phyloP scores from a whole-genome alignment of 148 eudicot species.

The Chenopodium berlandieri region DNA sequence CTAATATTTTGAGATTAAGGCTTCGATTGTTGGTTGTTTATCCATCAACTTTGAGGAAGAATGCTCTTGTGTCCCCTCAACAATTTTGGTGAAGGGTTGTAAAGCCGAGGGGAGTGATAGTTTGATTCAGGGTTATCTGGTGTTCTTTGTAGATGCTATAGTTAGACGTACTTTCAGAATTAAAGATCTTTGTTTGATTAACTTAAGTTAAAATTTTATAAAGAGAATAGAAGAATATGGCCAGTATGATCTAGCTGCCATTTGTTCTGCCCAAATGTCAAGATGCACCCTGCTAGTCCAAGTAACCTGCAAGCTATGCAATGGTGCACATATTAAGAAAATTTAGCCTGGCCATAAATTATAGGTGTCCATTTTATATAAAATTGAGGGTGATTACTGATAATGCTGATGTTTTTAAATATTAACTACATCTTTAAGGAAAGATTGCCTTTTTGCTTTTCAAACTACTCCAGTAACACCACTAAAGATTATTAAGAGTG shows the following conservation, averaged over 20 bases:
- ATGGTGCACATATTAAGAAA: not conserved
- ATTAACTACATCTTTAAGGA: not conserved
- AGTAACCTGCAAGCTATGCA: not conserved
- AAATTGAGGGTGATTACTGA: no score
- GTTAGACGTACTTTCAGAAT: not conserved
- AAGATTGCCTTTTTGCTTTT: not conserved
- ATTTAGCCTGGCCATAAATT: not conserved
- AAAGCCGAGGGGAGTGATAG: not conserved
- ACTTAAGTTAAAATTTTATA: no score
- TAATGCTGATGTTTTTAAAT: not conserved
- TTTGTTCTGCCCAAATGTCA: not conserved
- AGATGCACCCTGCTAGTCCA: not conserved
- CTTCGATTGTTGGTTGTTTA: not conserved
- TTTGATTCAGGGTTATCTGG: not conserved
- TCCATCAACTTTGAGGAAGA: no score
- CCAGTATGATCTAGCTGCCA: not conserved
- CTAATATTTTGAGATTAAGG: not conserved
- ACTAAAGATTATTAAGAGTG: not conserved
- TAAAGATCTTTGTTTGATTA: no score
- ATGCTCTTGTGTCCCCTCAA: not conserved
- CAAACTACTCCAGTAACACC: not conserved
- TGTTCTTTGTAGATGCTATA: not conserved
- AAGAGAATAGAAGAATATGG: not conserved
- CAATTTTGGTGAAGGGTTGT: not conserved
- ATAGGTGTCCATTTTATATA: no score